These are phyloP conservation scores for Solanum etuberosum DNA, from an alignment of 257 asterid genomes.

Conservation along the genomic window DNA sequence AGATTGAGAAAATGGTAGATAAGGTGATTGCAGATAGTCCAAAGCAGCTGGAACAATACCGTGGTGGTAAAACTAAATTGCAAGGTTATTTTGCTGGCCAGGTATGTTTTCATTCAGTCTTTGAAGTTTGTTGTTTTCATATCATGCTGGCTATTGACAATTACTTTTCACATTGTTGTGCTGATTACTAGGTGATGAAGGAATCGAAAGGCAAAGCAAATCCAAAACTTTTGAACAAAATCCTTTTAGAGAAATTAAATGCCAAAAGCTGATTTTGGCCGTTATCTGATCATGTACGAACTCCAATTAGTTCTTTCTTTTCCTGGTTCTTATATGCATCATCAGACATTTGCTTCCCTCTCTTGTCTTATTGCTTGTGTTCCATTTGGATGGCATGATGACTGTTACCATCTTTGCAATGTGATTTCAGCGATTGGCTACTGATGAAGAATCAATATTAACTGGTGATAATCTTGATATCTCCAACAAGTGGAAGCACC, in stretches of 20 bases:
- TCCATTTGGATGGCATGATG: neutral
- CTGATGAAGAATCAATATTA: neutral
- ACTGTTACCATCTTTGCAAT: neutral
- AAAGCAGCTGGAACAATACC: conserved; percentile 77
- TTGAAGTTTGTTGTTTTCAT: neutral
- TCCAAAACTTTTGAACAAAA: conserved; percentile 80
- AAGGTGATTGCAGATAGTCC: conserved; percentile 69
- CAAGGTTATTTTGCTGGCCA: conserved; percentile 97
- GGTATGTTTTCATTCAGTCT: conserved; percentile 24
- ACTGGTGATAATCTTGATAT: neutral
- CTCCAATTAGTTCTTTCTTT: neutral
- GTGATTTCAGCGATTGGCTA: neutral
- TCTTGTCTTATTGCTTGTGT: neutral
- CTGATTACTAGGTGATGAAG: conserved; percentile 58
- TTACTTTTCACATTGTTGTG: neutral
- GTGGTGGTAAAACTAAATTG: conserved; percentile 87
- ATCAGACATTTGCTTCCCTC: neutral
- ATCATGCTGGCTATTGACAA: neutral
- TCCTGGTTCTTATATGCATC: neutral
- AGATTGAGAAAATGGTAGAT: conserved; percentile 89
- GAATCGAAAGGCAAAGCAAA: conserved; percentile 93
- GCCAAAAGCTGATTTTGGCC: conserved; percentile 30
- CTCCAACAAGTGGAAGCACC: neutral
- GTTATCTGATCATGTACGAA: neutral
- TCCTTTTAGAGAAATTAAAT: conserved; percentile 60